Evolutionary conservation across 768 basidiomycete genomes (phyloP), one percentile per base, ranked within the genome.

Genomic region (Trametes elegans): DNA sequence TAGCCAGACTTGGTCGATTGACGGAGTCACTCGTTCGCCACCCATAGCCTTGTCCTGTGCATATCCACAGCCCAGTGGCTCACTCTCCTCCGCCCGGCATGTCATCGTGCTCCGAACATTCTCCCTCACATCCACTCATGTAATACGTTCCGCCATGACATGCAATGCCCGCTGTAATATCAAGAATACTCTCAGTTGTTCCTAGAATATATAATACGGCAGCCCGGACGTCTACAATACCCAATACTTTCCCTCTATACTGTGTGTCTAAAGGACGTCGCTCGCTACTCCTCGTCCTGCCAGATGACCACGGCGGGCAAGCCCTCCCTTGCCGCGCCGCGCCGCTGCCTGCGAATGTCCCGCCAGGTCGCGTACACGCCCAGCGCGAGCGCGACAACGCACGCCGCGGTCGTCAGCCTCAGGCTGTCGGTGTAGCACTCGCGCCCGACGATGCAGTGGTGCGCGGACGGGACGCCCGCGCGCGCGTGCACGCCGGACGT

Each of bases 401-500:
- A 81, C 19, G 78, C 81, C 0, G 58, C 71, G 11, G 73, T 70
- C 19, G 71, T 75, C 58, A 89, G 62, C 60, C 80, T 73, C 41
- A 89, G 64, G 48, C 81, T 83, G 36, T 74, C 75, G 23, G 79
- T 70, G 57, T 89, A 89, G 61, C 87, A 89, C 24, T 73, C 68
- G 44, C 74, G 73, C 1, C 87, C 87, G 38, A 77, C 66, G 16
- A 81, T 65, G 61, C 87, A 88, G 46, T 79, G 78, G 7, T 75
- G 76, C 42, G 66, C 66, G 13, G 66, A 65, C 23, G 65, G 62
- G 23, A 59, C 21, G 42, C 57, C 63, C 3, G 34, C 64, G 18
- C 63, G 62, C n/a, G 47, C 34, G 26, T 24, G 14, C 21, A 35
- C 6, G 0, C 26, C 49, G 24, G 34, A n/a, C 13, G 34, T 19